Conservation (phyloP, 2,329 filamentous ascomycete species). For the Cercospora berteroae region DNA sequence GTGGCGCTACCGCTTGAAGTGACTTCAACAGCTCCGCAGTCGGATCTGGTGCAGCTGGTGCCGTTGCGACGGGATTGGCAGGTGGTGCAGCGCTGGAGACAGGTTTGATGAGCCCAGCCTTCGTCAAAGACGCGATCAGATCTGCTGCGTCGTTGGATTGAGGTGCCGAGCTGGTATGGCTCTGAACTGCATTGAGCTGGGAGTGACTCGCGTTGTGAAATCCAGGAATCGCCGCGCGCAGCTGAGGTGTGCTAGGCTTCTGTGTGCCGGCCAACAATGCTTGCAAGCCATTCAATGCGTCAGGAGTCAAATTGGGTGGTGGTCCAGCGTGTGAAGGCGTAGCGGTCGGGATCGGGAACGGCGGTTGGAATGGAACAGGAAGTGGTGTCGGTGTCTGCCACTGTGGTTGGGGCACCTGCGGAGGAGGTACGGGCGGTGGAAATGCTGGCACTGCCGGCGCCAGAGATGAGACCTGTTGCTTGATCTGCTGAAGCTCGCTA, state of each 20-base stretch:
- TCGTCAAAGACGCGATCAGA: slow-evolving; percentile 34
- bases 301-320: slow-evolving; percentile 32
- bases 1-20: slow-evolving; percentile 30
- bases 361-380: slow-evolving; percentile 36
- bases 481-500: slow-evolving; percentile 80
- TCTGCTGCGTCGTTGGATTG: slow-evolving; percentile 25
- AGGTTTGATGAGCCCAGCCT: slow-evolving; percentile 31
- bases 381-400: slow-evolving; percentile 32
- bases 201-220: slow-evolving; percentile 34
- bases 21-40: slow-evolving; percentile 30
- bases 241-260: slow-evolving; percentile 40
- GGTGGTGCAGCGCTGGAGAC: slow-evolving; percentile 10
- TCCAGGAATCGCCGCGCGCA: slow-evolving; percentile 35
- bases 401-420: slow-evolving; percentile 31
- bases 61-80: slow-evolving; percentile 14
- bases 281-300: slow-evolving; percentile 35
- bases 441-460: slow-evolving; percentile 54
- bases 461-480: slow-evolving; percentile 78
- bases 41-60: slow-evolving; percentile 19
- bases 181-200: slow-evolving; percentile 35
- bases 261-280: slow-evolving; percentile 37
- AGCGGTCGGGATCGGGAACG: slow-evolving; percentile 23
- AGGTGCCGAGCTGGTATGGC: slow-evolving; percentile 29
- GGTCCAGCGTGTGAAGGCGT: slow-evolving; percentile 23
- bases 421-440: slow-evolving; percentile 33